Percentiles rank a stretch among this genome's conserved stretches.
These are phyloP conservation scores for Cryomyces minteri DNA, from an alignment of 495 filamentous ascomycete species.

Conservation along the genomic window DNA sequence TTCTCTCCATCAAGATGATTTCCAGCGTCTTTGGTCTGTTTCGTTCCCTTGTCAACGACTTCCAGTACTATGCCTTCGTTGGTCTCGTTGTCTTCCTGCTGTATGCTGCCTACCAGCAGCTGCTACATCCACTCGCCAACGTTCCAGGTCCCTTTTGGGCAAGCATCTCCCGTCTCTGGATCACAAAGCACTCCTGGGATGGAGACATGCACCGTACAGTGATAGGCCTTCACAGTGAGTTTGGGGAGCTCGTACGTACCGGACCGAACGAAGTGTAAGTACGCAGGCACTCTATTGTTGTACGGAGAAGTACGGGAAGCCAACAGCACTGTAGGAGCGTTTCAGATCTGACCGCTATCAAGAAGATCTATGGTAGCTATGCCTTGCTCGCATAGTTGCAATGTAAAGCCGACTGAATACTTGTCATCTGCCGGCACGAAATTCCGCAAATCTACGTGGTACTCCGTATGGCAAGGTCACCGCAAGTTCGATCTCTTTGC, in stretches of 20 bases:
- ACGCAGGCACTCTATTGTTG: too few species aligned
- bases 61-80: not conserved
- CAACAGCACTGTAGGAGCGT: slow-evolving; percentile 2
- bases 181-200: slow-evolving; percentile 11
- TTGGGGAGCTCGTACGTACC: slow-evolving; percentile 14
- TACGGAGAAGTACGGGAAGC: not conserved
- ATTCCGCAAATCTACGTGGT: slow-evolving; percentile 17
- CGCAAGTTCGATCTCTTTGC: slow-evolving; percentile 20
- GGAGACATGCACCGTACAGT: slow-evolving; percentile 11
- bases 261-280: slow-evolving; percentile 12
- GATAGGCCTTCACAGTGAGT: slow-evolving; percentile 9
- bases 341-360: slow-evolving; percentile 15
- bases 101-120: slow-evolving; percentile 8
- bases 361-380: slow-evolving; percentile 13
- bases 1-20: too few species aligned
- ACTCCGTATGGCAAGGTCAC: slow-evolving; percentile 19
- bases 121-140: slow-evolving; percentile 8
- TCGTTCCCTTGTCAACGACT: too few species aligned
- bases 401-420: not conserved
- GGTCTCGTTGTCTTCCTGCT: not conserved
- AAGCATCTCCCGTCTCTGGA: slow-evolving; percentile 11
- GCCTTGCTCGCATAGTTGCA: not conserved
- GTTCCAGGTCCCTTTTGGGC: slow-evolving; percentile 16
- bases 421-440: slow-evolving; percentile 11
- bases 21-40: too few species aligned